Percentiles rank a stretch among this genome's conserved stretches.
phyloP scores from a whole-genome alignment of 2,329 filamentous ascomycete species.

The Plenodomus biglobosus region DNA sequence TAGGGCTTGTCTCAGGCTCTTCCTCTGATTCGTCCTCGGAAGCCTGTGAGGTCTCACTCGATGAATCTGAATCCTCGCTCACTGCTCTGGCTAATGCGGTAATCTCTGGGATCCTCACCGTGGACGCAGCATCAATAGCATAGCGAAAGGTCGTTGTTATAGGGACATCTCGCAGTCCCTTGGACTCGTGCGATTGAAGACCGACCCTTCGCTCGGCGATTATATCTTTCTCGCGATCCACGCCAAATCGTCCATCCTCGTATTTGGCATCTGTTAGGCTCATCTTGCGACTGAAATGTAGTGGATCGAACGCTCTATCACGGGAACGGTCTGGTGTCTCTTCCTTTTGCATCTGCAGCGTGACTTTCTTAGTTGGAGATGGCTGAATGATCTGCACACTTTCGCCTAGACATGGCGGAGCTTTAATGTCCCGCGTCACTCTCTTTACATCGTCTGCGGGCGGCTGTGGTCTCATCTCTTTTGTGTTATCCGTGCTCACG shows the following conservation, averaged over 20 bases:
- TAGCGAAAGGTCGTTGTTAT: constrained; percentile 37
- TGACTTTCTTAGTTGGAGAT: constrained; percentile 30
- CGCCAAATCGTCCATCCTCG: constrained; percentile 50
- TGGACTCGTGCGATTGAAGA: constrained; percentile 10
- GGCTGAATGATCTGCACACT: constrained; percentile 53
- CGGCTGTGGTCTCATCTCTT: not conserved
- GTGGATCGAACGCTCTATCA: constrained; percentile 54
- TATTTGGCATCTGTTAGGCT: constrained; percentile 57
- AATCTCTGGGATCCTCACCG: constrained; percentile 19
- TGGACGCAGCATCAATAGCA: constrained; percentile 28
- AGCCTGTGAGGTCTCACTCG: constrained; percentile 27
- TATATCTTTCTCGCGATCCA: constrained; percentile 12
- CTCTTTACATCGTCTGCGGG: not conserved
- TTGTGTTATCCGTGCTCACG: not conserved
- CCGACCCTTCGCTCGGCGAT: constrained; percentile 1
- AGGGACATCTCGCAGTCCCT: constrained; percentile 32
- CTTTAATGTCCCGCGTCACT: constrained; percentile 19
- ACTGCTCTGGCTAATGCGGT: constrained; percentile 15
- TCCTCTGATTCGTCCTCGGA: constrained; percentile 29
- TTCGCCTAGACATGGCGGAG: constrained; percentile 46
- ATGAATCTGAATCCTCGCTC: constrained; percentile 32
- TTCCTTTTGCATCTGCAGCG: constrained; percentile 6
- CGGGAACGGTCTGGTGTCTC: constrained; percentile 14
- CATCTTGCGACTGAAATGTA: constrained; percentile 55
- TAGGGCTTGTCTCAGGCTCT: constrained; percentile 9